A percentile compares a stretch with the other conserved stretches of the same genome.
These are phyloP conservation scores for Citrullus amarus DNA, from an alignment of 306 rosid genomes.

Conservation along the genomic window DNA sequence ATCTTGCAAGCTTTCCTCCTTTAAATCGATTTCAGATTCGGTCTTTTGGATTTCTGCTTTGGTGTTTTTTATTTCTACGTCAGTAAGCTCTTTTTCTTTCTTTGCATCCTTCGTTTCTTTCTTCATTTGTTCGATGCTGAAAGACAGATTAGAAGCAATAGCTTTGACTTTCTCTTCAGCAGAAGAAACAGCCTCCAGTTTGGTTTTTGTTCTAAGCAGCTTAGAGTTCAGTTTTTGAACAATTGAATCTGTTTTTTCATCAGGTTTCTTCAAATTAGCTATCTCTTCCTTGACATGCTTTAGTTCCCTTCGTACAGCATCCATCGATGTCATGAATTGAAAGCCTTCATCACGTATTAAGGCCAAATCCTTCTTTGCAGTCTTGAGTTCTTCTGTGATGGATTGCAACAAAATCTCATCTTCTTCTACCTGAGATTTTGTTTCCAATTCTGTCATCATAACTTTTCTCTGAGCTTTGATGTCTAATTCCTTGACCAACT, in stretches of 20 bases:
- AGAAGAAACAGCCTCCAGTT: constrained; percentile 53
- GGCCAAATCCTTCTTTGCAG: constrained; percentile 55
- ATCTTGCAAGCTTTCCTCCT: constrained; percentile 50
- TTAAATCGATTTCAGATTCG: constrained; percentile 43
- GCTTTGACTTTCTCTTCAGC: constrained; percentile 58
- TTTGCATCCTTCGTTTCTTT: constrained; percentile 38
- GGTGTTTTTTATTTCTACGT: constrained; percentile 30
- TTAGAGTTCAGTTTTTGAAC: constrained; percentile 49
- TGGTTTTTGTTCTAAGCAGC: constrained; percentile 63
- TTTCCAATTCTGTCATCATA: constrained; percentile 15
- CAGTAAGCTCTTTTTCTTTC: constrained; percentile 35
- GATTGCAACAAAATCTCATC: constrained; percentile 28
- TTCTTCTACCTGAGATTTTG: constrained; percentile 19
- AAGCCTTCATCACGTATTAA: constrained; percentile 51
- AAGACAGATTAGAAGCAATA: constrained; percentile 35
- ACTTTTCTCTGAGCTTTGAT: constrained; percentile 25
- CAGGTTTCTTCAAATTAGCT: constrained; percentile 32
- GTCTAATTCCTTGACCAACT: constrained; percentile 33
- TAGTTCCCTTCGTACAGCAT: constrained; percentile 70
- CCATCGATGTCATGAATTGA: constrained; percentile 79
- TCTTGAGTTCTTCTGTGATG: constrained; percentile 40
- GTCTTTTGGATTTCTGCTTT: constrained; percentile 34
- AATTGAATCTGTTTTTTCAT: constrained; percentile 27
- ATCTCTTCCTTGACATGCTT: constrained; percentile 40
- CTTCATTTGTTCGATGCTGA: constrained; percentile 47